Percentiles rank a stretch among this genome's conserved stretches.
phyloP scores from a whole-genome alignment of 306 rosid species.

The Malus domestica region DNA sequence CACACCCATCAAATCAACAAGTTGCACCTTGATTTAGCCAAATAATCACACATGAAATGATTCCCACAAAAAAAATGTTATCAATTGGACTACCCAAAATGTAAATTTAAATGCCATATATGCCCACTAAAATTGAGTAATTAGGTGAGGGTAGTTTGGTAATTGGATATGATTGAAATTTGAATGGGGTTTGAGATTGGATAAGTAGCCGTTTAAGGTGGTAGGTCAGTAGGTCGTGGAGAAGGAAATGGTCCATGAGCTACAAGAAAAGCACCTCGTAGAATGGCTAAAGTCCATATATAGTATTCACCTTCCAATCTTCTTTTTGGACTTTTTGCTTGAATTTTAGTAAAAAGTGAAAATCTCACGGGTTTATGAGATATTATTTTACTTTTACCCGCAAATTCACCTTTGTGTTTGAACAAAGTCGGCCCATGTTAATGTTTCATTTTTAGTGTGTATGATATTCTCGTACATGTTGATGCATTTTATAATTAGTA shows the following conservation, averaged over 20 bases:
- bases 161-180: background rate
- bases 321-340: constrained; percentile 8
- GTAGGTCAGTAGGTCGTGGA: background rate
- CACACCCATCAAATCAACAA: background rate
- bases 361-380: background rate
- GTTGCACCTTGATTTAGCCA: background rate
- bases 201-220: constrained; percentile 23
- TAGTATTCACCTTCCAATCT: background rate
- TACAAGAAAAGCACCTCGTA: constrained; percentile 3
- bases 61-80: background rate
- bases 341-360: constrained; percentile 12
- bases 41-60: background rate
- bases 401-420: background rate
- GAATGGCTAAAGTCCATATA: background rate
- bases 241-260: constrained; percentile 4
- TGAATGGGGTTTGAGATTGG: constrained; percentile 1
- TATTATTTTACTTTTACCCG: background rate
- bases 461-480: no score
- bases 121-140: background rate
- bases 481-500: no score
- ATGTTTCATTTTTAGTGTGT: no score
- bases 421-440: background rate
- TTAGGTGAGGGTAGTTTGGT: constrained; percentile 11
- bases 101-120: background rate
- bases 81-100: background rate